These are phyloP conservation scores for Exophiala phaeomuriformis DNA, from an alignment of 2,329 filamentous ascomycete genomes.

Conservation along the genomic window DNA sequence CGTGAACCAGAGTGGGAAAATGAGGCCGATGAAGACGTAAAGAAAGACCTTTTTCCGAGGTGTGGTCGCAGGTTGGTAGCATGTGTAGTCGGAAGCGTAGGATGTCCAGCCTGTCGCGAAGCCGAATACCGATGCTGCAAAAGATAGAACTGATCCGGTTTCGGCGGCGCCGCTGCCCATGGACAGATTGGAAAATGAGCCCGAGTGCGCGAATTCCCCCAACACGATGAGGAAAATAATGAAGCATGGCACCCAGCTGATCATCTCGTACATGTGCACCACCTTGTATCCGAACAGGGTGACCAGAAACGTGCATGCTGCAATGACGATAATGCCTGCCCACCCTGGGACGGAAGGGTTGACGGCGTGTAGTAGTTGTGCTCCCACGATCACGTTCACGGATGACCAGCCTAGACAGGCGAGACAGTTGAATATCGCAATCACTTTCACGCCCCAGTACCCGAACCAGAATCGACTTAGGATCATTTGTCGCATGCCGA, in stretches of 20 bases:
- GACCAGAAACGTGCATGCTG: constrained; percentile 58
- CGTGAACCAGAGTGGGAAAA: constrained; percentile 65
- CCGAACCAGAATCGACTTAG: constrained; percentile 72
- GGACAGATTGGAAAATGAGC: constrained; percentile 56
- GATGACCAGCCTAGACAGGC: constrained; percentile 60
- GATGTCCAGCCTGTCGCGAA: constrained; percentile 67
- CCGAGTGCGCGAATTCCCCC: constrained; percentile 60
- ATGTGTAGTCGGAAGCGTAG: constrained; percentile 71
- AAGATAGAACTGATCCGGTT: constrained; percentile 56
- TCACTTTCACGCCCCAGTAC: constrained; percentile 60
- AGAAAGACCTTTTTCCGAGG: constrained; percentile 58
- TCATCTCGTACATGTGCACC: constrained; percentile 71
- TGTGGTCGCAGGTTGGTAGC: constrained; percentile 62
- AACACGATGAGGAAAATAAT: constrained; percentile 67
- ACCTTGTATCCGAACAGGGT: constrained; percentile 70
- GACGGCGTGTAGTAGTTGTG: constrained; percentile 67
- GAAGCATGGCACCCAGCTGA: constrained; percentile 64
- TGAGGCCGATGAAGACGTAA: constrained; percentile 62
- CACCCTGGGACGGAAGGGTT: constrained; percentile 59
- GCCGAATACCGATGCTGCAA: constrained; percentile 59
- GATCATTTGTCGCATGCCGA: constrained; percentile 73
- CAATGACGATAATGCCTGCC: constrained; percentile 68
- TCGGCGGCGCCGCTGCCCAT: constrained; percentile 54
- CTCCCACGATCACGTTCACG: constrained; percentile 72
- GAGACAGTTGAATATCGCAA: constrained; percentile 36